Evolutionary conservation across 371 early-diverging fungal genomes (phyloP).

Genomic region (Syncephalis plumigaleata): DNA sequence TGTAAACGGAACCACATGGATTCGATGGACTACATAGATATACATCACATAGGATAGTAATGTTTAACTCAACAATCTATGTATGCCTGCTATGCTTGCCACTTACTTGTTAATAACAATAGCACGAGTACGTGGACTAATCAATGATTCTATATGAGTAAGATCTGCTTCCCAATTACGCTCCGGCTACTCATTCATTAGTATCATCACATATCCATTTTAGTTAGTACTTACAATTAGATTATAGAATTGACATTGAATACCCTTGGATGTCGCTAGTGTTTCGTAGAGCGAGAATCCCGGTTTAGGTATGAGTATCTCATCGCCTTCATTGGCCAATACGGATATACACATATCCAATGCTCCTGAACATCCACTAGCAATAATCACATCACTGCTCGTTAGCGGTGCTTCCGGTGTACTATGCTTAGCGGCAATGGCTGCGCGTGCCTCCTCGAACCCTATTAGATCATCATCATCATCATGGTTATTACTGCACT

Average conservation of each 20-base stretch:
- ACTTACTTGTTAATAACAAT: constrained; percentile 70
- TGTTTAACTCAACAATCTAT: too few species aligned
- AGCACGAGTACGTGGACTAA: constrained; percentile 62
- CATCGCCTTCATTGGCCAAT: constrained; percentile 61
- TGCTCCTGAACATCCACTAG: constrained; percentile 76
- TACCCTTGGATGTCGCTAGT: constrained; percentile 54
- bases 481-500: not conserved
- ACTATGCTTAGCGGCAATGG: constrained; percentile 51
- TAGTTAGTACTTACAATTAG: constrained; percentile 31
- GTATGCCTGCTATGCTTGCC: too few species aligned
- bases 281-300: constrained; percentile 83
- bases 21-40: constrained; percentile 42
- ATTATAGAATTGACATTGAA: constrained; percentile 61
- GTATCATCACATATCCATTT: too few species aligned
- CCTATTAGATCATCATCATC: too few species aligned
- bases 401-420: constrained; percentile 49
- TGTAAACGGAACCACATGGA: constrained; percentile 82
- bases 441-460: constrained; percentile 42
- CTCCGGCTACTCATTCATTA: constrained; percentile 22
- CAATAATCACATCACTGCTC: constrained; percentile 58
- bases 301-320: constrained; percentile 74
- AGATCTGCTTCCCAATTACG: constrained; percentile 76
- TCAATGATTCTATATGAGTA: constrained; percentile 53
- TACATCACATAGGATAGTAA: too few species aligned
- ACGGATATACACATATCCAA: constrained; percentile 57